A percentile compares a stretch with the other conserved stretches of the same genome.
These are phyloP conservation scores for Forsythia viridissima DNA, from an alignment of 257 asterid genomes.

Conservation along the genomic window DNA sequence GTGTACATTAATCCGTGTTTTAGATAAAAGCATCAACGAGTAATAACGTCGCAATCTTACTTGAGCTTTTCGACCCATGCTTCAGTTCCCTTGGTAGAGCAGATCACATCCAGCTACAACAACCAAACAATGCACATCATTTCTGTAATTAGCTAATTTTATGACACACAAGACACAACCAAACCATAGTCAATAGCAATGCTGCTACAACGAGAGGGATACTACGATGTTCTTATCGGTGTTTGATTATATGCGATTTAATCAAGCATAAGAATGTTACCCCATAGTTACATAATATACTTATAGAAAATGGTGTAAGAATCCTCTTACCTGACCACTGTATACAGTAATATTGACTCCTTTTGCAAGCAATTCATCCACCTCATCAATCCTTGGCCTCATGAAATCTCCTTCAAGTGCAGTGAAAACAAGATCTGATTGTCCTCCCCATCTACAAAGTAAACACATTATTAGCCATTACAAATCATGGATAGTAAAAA, in stretches of 20 bases:
- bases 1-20: too few species aligned
- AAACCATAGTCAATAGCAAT: too few species aligned
- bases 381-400: constrained; percentile 87
- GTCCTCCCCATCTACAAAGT: constrained; percentile 79
- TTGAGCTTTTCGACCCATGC: constrained; percentile 91
- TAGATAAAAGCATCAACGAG: too few species aligned
- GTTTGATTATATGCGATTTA: background rate
- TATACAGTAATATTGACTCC: constrained; percentile 85
- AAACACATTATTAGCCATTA: background rate
- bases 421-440: constrained; percentile 49
- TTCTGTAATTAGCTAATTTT: background rate
- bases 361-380: constrained; percentile 72
- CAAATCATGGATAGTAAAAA: background rate
- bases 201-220: background rate
- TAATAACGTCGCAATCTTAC: constrained; percentile 39
- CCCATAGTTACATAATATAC: background rate
- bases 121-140: constrained; percentile 5
- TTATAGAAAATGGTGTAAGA: background rate
- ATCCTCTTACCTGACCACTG: constrained; percentile 80
- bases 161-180: too few species aligned
- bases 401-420: constrained; percentile 73
- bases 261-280: background rate
- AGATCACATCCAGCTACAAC: constrained; percentile 81
- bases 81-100: constrained; percentile 89
- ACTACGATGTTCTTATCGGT: background rate